These are phyloP conservation scores for Hypericum perforatum DNA, from an alignment of 345 rosid species.

Conservation along the genomic window DNA sequence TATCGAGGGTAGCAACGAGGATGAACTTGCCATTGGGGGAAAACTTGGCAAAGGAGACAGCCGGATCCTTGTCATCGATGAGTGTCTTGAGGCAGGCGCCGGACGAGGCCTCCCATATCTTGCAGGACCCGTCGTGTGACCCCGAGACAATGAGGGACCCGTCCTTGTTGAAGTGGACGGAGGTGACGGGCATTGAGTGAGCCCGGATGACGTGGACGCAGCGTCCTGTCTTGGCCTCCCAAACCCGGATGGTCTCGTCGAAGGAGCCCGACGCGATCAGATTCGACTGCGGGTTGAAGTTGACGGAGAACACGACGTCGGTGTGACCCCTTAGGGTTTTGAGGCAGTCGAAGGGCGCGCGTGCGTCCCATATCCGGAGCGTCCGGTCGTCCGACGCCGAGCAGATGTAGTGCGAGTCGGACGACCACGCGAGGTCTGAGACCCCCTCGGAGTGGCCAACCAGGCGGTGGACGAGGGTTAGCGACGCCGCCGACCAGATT, in stretches of 20 bases:
- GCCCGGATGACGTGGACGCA: conserved; percentile 53
- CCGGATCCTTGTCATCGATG: conserved; percentile 58
- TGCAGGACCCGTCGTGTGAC: conserved; percentile 82
- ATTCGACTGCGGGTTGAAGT: conserved; percentile 81
- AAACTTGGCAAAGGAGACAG: conserved; percentile 85
- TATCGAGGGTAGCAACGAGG: conserved; percentile 79
- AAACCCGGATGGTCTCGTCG: conserved; percentile 76
- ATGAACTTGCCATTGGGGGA: conserved; percentile 90
- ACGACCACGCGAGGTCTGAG: conserved; percentile 91
- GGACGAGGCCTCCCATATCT: conserved; percentile 78
- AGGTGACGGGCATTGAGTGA: conserved; percentile 72
- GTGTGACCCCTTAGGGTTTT: conserved; percentile 75
- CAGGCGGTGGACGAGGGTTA: conserved; percentile 51
- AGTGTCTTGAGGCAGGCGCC: conserved; percentile 74
- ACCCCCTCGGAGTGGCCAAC: conserved; percentile 73
- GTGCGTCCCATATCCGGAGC: conserved; percentile 93
- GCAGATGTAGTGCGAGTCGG: conserved; percentile 89
- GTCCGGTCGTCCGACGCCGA: conserved; percentile 90
- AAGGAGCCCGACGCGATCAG: conserved; percentile 77
- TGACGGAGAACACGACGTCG: conserved; percentile 75
- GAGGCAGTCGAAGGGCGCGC: conserved; percentile 73
- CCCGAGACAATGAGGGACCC: conserved; percentile 92
- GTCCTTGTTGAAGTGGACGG: conserved; percentile 79
- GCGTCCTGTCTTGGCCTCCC: conserved; percentile 91
- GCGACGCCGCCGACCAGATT: conserved; percentile 54